These are phyloP conservation scores for Basipetospora sp. DNA, from an alignment of 2,329 filamentous ascomycete species.

Conservation along the genomic window DNA sequence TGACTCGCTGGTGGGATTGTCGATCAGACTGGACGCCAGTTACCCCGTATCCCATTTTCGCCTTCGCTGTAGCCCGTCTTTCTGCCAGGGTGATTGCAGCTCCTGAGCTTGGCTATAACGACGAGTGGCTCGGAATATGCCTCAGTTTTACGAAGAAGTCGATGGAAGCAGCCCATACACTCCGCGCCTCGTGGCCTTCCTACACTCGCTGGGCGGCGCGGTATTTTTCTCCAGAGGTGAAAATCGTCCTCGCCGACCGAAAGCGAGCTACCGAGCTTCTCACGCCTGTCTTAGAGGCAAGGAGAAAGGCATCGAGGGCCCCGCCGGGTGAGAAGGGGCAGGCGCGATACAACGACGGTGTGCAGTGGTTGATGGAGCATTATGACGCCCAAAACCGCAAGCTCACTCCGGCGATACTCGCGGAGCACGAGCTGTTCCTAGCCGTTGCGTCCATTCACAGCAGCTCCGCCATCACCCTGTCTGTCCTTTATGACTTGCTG, in stretches of 20 bases:
- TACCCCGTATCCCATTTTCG: constrained; percentile 2
- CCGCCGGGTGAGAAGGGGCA: constrained; percentile 2
- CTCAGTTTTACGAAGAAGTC: constrained; percentile 4
- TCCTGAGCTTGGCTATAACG: constrained; percentile 1
- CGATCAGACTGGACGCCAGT: constrained; percentile 1
- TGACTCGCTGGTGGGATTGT: not conserved
- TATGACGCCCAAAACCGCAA: constrained; percentile 4
- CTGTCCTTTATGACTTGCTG: constrained; percentile 1
- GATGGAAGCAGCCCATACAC: constrained; percentile 2
- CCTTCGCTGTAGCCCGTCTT: not conserved
- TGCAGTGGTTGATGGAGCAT: constrained; percentile 5
- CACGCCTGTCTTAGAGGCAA: not conserved
- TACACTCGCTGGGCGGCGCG: constrained; percentile 3
- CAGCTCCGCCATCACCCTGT: constrained; percentile 2
- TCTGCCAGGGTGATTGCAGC: constrained; percentile 2
- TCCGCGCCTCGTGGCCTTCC: constrained; percentile 3
- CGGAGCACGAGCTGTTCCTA: constrained; percentile 3
- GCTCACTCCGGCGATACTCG: constrained; percentile 1
- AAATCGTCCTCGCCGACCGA: constrained; percentile 1
- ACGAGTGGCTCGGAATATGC: constrained; percentile 3
- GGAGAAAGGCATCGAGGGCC: not conserved
- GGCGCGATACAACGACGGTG: constrained; percentile 2
- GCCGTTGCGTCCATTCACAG: constrained; percentile 4
- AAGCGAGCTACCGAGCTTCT: constrained; percentile 2
- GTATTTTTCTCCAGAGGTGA: constrained; percentile 2